These are phyloP conservation scores for Lecanicillium sp. DNA, from an alignment of 2,329 filamentous ascomycete genomes.

Conservation along the genomic window DNA sequence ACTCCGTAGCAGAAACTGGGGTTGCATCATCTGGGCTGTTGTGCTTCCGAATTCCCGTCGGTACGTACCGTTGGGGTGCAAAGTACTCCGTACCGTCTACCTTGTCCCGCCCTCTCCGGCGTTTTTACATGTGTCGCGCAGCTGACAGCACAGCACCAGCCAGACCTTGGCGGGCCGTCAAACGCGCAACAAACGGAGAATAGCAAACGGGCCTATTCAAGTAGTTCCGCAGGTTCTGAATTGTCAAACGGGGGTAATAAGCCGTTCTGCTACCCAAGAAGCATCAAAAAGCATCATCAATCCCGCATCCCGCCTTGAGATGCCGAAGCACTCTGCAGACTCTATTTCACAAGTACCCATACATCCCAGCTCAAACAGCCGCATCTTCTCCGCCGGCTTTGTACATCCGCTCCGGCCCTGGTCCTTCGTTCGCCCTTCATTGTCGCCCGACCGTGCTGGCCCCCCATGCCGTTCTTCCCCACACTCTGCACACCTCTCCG, in stretches of 20 bases:
- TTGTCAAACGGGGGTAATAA: not conserved
- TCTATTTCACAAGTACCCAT: no score
- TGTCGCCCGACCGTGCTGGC: no score
- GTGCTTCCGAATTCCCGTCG: not conserved
- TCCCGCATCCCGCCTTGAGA: no score
- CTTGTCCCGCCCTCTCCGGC: not conserved
- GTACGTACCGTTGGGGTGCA: not conserved
- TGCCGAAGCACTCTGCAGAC: no score
- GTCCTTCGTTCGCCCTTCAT: no score
- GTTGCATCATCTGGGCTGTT: slow-evolving; percentile 7
- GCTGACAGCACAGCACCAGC: not conserved
- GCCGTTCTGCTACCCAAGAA: not conserved
- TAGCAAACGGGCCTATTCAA: not conserved
- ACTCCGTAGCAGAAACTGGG: no score
- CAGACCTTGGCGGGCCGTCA: not conserved
- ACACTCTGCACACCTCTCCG: not conserved
- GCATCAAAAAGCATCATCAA: not conserved
- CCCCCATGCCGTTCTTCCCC: not conserved
- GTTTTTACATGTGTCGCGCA: slow-evolving; percentile 6
- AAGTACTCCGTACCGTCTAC: not conserved
- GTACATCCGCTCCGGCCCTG: no score
- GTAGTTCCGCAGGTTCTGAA: not conserved
- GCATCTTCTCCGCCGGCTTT: no score
- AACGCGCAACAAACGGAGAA: slow-evolving; percentile 2
- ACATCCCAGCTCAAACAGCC: no score